Conservation (phyloP, 345 rosid species). For the Fremontodendron californicum region DNA sequence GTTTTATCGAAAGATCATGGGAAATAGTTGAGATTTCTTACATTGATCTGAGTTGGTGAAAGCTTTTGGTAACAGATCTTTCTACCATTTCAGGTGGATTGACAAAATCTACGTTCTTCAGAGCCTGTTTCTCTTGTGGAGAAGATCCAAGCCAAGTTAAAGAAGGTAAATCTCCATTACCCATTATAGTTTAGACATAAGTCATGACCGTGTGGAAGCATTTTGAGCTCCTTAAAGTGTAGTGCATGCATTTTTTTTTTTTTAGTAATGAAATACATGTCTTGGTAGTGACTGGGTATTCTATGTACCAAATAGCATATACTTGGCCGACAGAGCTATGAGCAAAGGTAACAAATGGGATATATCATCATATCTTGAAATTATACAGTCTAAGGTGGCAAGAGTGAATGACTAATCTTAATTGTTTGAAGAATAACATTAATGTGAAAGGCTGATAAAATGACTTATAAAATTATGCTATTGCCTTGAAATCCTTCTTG, state of each 20-base stretch:
- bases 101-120: constrained; percentile 45
- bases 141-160: constrained; percentile 62
- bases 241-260: not conserved
- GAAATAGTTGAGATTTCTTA: constrained; percentile 8
- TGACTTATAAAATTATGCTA: not conserved
- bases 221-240: not conserved
- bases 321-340: not conserved
- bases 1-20: not conserved
- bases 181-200: not conserved
- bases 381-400: not conserved
- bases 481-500: not conserved
- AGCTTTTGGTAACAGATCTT: constrained; percentile 6
- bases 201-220: not conserved
- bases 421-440: not conserved
- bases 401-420: not conserved
- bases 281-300: not conserved
- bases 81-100: constrained; percentile 45
- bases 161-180: constrained; percentile 49
- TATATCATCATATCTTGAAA: not conserved
- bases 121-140: constrained; percentile 86
- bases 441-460: not conserved
- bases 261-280: not conserved
- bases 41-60: not conserved
- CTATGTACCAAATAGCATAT: not conserved
- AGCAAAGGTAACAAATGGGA: not conserved